Evolutionary conservation across 768 basidiomycete species (phyloP), one percentile per base, ranked within the genome.

Genomic region (Amanita brunnescens): DNA sequence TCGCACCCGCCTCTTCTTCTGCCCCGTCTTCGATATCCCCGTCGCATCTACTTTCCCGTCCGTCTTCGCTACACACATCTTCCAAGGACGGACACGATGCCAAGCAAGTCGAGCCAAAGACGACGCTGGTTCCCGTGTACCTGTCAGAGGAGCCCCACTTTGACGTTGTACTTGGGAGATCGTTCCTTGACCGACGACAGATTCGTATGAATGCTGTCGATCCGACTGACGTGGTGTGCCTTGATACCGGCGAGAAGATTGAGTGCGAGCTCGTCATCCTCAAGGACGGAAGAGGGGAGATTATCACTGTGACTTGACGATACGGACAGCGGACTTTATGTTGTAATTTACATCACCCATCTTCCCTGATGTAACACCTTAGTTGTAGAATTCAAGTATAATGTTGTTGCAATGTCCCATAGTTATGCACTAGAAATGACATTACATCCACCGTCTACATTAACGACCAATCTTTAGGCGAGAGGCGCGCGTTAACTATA

Each of bases 71-170:
- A 5, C 50, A 37, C n/a, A 24, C 41, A n/a, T 41, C 49, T 14
- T n/a, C 29, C 16, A 30, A 49, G 35, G 37, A 29, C 7, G 49
- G 49, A n/a, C 18, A 23, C 9, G 47, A 37, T 14, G 51, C 44
- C 51, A 57, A 48, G 52, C 39, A 23, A 47, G 57, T 44, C 48
- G 45, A 57, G 46, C 64, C 69, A 1, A 75, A 74, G 58, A 66
- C 70, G 3, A 74, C 75, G 9, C 62, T 70, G 53, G 63, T 84
- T 20, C 61, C 79, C 0, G 93, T 97, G 7, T 93, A 89, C 66
- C 77, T 98, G 26, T 87, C 89, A 3, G 96, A 99, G 62, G 94
- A 96, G 63, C 83, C 86, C 0, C 92, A 97, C 61, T 98, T 98
- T 66, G 93, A 96, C 59, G 89, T 97, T 42, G 87, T 98, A 4